phyloP scores from a whole-genome alignment of 2,329 filamentous ascomycete genomes.

The Magnaporthiopsis poae region DNA sequence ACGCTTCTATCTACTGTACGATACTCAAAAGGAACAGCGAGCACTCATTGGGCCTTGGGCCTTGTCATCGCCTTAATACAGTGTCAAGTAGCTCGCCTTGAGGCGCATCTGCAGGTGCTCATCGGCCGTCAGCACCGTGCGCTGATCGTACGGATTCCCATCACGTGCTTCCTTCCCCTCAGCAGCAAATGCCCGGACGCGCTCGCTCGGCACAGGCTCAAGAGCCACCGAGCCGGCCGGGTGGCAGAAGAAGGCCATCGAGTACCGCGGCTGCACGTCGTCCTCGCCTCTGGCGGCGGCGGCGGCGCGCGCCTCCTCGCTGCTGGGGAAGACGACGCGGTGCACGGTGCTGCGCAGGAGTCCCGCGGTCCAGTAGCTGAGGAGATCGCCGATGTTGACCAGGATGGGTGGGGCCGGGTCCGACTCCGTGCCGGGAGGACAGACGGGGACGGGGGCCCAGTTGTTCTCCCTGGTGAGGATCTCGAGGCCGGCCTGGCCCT shows the following conservation, averaged over 20 bases:
- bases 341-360: constrained; percentile 81
- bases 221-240: constrained; percentile 44
- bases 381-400: constrained; percentile 62
- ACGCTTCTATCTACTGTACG: too few species aligned
- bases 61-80: constrained; percentile 32
- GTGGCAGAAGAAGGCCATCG: constrained; percentile 61
- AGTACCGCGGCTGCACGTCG: constrained; percentile 46
- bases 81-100: constrained; percentile 45
- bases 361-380: constrained; percentile 84
- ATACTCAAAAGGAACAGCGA: background rate
- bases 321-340: constrained; percentile 62
- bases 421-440: constrained; percentile 47
- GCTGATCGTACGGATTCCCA: constrained; percentile 39
- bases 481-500: constrained; percentile 77
- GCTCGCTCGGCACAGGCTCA: constrained; percentile 49
- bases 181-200: constrained; percentile 34
- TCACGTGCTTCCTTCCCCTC: constrained; percentile 20
- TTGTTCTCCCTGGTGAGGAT: constrained; percentile 50
- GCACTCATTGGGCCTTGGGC: background rate
- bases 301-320: constrained; percentile 24
- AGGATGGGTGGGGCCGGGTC: constrained; percentile 64
- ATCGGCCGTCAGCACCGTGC: constrained; percentile 47
- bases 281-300: constrained; percentile 32
- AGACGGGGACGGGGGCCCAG: constrained; percentile 59
- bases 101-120: constrained; percentile 53